These are phyloP conservation scores for Fusarium sp. DNA, from an alignment of 2,329 filamentous ascomycete genomes.

Conservation along the genomic window DNA sequence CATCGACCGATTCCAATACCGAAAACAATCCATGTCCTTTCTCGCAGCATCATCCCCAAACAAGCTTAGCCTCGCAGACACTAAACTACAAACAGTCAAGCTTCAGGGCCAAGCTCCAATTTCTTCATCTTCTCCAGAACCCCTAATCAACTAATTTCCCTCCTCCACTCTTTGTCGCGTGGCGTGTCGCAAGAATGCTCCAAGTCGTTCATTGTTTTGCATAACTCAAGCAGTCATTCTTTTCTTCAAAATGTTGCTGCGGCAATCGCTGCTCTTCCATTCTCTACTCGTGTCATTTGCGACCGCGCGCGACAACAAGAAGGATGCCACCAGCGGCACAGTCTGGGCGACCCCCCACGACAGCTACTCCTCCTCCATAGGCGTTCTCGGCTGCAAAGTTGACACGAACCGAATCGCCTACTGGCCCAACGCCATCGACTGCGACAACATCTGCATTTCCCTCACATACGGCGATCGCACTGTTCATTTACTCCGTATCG, in stretches of 20 bases:
- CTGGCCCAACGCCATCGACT: conserved; percentile 67
- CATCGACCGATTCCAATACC: not conserved
- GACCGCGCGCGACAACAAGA: conserved; percentile 1
- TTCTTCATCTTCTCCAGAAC: conserved; percentile 1
- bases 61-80: not conserved
- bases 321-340: conserved; percentile 20
- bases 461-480: conserved; percentile 61
- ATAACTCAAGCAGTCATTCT: not conserved
- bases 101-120: conserved; percentile 4
- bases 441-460: conserved; percentile 67
- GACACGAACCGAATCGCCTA: conserved; percentile 71
- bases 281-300: conserved; percentile 20
- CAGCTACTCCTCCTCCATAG: conserved; percentile 67
- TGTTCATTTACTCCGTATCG: conserved; percentile 69
- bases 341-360: conserved; percentile 65
- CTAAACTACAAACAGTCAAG: conserved; percentile 3
- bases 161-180: conserved; percentile 11
- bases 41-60: conserved; percentile 34
- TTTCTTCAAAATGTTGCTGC: conserved; percentile 22
- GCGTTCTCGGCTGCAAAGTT: conserved; percentile 70
- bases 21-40: conserved; percentile 17
- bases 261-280: conserved; percentile 17
- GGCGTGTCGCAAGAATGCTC: conserved; percentile 42
- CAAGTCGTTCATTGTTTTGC: conserved; percentile 30
- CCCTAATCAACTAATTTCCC: conserved; percentile 23